Base-by-base conservation (phyloP, 192 early-diverging fungal species). In the Helicostylum pulchrum region DNA sequence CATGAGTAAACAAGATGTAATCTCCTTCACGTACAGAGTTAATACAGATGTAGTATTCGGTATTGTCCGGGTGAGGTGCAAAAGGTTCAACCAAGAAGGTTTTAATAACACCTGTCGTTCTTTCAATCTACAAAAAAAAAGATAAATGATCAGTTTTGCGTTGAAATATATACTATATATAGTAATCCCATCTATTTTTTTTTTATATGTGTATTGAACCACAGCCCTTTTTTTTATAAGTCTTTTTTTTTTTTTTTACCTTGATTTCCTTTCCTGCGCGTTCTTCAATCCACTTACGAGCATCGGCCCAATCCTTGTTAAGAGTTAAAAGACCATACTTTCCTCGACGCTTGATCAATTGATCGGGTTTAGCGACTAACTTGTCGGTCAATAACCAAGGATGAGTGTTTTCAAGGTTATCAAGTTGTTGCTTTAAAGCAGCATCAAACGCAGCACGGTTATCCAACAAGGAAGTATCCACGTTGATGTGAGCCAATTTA, bases 1-100 rank as follows among this genome's bases (percentile, higher is more conserved):
- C 94, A 80, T 96, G 94, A 43, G 96, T 97, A 75, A 97, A 99
- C 64, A 94, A 87, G 55, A 99, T 95, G 74, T 90, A 84, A 80
- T 99, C 95, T 58, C 97, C 97, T 44, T 97, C 89, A 70, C 96
- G 92, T 58, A 87, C 87, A 55, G 92, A 92, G 82, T 97, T 95
- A 80, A 99, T 96, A 80, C 91, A 93, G 54, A 97, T 85, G 77
- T 97, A 99, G 84, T 94, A 96, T 82, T 99, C 97, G 48, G 90
- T 91, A 72, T 93, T 87, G 65, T 83, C 79, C 36, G 92, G 83
- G 76, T 99, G 97, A 59, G 95, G 91, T 54, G 93, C 85, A 67
- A 99, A 93, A 32, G 93, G 92, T 81, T 97, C 97, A 49, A 97
- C 86, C 61, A 99, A 74, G 85, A 99, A 97, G 17, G 91, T 95